Base-by-base conservation (phyloP, 345 rosid genomes). In the Pugionium cornutum region DNA sequence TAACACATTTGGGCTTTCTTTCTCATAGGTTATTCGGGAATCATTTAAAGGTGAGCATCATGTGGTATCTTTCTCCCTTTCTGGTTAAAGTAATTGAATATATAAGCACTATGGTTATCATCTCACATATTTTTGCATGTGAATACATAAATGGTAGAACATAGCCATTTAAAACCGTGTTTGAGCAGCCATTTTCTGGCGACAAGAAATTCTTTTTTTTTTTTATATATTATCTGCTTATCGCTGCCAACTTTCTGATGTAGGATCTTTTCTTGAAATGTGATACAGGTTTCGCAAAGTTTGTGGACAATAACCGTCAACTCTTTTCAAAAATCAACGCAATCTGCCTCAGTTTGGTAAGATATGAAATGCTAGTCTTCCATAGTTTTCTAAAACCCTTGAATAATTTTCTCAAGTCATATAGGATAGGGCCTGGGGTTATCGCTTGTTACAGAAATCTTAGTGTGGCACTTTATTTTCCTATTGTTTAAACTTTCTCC, bases 21-120 rank as follows among this genome's bases (percentile, higher is more conserved):
- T 73, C n/a, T 49, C 68, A 43, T 84, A 92, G 98, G 84, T 82
- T 60, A 57, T 87, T 50, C 86, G 95, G 62, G 98, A 92, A 82
- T 80, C 97, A 67, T 80, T 76, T 70, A 82, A 79, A 77, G 87
- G 96, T 92, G 79, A 78, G 82, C 46, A 6, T 64, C 75, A 58
- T 59, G 3, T 66, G 26, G 36, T 45, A 11, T 26, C 25, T 35
- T 18, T 18, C 44, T 36, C 41, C 36, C 54, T 27, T 41, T 64
- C 7, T 54, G 36, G 5, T 30, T 25, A 31, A 62, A 55, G 26
- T 54, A 63, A 54, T 37, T 44, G 69, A 39, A 63, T 9, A 29
- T 30, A 10, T 25, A 10, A 45, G 30, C 67, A 44, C 33, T 59
- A 33, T 42, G 53, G 25, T 59, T 30, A 41, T 43, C 57, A 37